These are phyloP conservation scores for Phaeomoniella chlamydospora DNA, from an alignment of 2,329 filamentous ascomycete genomes.

Conservation along the genomic window DNA sequence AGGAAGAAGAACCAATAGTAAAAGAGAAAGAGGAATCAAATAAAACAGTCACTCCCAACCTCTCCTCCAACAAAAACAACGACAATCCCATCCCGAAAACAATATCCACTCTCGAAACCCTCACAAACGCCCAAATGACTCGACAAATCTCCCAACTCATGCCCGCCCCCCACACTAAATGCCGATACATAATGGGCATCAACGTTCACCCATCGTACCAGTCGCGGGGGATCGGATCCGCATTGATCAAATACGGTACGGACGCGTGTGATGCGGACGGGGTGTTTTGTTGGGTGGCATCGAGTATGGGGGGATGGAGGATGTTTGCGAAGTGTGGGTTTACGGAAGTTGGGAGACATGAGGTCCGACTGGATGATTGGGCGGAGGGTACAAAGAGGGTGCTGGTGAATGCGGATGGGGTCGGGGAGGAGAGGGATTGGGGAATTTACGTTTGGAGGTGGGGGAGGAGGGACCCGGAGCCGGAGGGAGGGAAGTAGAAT, in stretches of 20 bases:
- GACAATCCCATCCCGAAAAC: background rate
- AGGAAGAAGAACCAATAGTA: background rate
- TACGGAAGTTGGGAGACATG: too few species aligned
- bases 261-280: background rate
- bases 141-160: background rate
- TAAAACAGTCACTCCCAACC: background rate
- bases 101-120: background rate
- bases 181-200: background rate
- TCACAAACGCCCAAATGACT: background rate
- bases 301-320: background rate
- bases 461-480: background rate
- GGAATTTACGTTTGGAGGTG: background rate
- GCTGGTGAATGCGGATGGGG: background rate
- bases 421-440: background rate
- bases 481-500: background rate
- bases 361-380: too few species aligned
- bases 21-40: background rate
- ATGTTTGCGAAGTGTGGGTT: background rate
- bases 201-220: background rate
- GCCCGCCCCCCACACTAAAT: background rate
- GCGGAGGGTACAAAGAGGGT: background rate
- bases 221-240: background rate
- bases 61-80: background rate
- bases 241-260: background rate
- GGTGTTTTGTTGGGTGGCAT: background rate